phyloP scores from a whole-genome alignment of 2,329 filamentous ascomycete species.

The Aspergillus intermedius region DNA sequence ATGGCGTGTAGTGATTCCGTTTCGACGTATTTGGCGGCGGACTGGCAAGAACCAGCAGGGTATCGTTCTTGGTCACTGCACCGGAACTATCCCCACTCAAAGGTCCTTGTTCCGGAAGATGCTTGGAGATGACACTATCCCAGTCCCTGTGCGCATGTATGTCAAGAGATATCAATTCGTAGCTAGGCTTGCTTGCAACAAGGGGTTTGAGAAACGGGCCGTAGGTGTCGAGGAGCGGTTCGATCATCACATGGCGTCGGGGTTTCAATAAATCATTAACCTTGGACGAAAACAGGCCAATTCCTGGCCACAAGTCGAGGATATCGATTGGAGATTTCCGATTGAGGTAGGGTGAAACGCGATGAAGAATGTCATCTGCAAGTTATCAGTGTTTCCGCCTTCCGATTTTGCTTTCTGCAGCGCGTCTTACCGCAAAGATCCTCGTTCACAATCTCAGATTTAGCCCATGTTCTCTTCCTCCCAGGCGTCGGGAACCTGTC shows the following conservation, averaged over 20 bases:
- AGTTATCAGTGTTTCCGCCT: not conserved
- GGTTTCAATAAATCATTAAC: constrained; percentile 70
- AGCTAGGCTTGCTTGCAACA: constrained; percentile 42
- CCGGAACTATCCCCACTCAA: constrained; percentile 34
- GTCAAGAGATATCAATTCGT: constrained; percentile 47
- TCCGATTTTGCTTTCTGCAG: not conserved
- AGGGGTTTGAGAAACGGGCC: constrained; percentile 55
- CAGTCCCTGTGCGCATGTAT: constrained; percentile 57
- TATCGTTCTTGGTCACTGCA: constrained; percentile 56
- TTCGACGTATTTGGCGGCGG: constrained; percentile 51
- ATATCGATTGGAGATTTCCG: constrained; percentile 74
- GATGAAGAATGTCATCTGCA: constrained; percentile 61
- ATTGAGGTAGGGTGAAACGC: constrained; percentile 62
- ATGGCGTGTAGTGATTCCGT: constrained; percentile 44
- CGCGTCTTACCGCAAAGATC: constrained; percentile 27
- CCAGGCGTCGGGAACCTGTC: constrained; percentile 3
- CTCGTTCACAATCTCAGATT: constrained; percentile 24
- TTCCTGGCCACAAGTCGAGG: constrained; percentile 78
- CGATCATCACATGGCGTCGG: constrained; percentile 75
- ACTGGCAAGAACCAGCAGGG: constrained; percentile 67
- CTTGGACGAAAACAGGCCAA: constrained; percentile 69
- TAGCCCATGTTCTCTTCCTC: constrained; percentile 5
- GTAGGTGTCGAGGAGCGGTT: constrained; percentile 59
- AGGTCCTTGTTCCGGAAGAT: constrained; percentile 50
- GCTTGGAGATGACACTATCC: constrained; percentile 21